Conservation (phyloP, 192 early-diverging fungal genomes). For the Powellomyces hirtus region DNA sequence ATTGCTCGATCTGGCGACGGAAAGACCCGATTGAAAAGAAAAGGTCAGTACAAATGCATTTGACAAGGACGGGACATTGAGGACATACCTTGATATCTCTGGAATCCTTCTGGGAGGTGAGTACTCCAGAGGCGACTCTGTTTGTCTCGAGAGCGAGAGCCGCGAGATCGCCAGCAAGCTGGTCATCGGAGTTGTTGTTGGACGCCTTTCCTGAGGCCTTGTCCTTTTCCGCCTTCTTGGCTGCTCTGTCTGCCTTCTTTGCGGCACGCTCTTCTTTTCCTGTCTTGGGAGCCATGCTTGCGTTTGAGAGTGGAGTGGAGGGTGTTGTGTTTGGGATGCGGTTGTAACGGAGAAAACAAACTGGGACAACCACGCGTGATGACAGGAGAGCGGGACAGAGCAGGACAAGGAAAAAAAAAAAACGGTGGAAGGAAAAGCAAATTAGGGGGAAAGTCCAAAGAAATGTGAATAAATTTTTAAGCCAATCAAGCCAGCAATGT, state of each 20-base stretch:
- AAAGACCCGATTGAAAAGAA: background rate
- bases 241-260: constrained; percentile 19
- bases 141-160: constrained; percentile 49
- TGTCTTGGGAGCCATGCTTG: constrained; percentile 13
- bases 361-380: too few relatives aligned
- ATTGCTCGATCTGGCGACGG: constrained; percentile 72
- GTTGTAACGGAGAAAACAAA: too few relatives aligned
- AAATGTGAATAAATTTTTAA: too few relatives aligned
- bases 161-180: constrained; percentile 51
- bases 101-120: constrained; percentile 84
- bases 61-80: too few relatives aligned
- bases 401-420: too few relatives aligned
- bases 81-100: constrained; percentile 93
- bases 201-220: constrained; percentile 6
- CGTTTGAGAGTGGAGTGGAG: background rate
- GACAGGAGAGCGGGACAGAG: too few relatives aligned
- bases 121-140: constrained; percentile 87
- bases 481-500: too few relatives aligned
- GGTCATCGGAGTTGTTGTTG: constrained; percentile 31
- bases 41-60: background rate
- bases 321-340: too few relatives aligned
- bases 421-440: too few relatives aligned
- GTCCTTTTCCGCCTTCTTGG: constrained; percentile 25
- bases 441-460: too few relatives aligned
- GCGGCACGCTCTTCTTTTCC: constrained; percentile 27